A percentile compares a stretch with the other conserved stretches of the same genome.
phyloP scores from a whole-genome alignment of 441 rosid genomes.

The Breynia disticha region DNA sequence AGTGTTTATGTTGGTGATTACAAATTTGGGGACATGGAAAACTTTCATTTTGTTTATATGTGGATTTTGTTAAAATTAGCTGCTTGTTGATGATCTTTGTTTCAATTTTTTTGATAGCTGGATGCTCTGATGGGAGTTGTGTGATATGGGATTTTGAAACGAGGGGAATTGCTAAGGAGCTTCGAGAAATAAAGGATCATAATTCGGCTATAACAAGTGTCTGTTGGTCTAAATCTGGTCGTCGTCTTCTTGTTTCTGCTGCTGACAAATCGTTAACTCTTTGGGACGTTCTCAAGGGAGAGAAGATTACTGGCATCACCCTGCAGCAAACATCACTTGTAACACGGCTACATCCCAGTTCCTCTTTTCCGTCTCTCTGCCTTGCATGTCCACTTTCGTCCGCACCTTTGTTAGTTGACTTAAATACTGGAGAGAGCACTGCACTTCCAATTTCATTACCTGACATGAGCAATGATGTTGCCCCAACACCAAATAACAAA shows the following conservation, averaged over 20 bases:
- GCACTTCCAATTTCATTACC: conserved; percentile 57
- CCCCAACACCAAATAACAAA: conserved; percentile 58
- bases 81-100: background rate
- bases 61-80: conserved; percentile 3
- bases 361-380: conserved; percentile 65
- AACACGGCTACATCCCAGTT: conserved; percentile 82
- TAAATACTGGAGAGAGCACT: conserved; percentile 47
- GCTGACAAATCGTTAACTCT: conserved; percentile 87
- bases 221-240: conserved; percentile 92
- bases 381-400: conserved; percentile 89
- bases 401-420: conserved; percentile 86
- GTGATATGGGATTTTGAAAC: conserved; percentile 98
- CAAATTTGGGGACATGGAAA: no score
- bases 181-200: conserved; percentile 62
- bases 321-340: conserved; percentile 75
- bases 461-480: conserved; percentile 45
- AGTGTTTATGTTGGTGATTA: no score
- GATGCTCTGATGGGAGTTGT: conserved; percentile 89
- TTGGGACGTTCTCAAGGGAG: conserved; percentile 77
- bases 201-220: conserved; percentile 80
- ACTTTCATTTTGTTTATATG: no score
- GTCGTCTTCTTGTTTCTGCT: conserved; percentile 80
- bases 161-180: conserved; percentile 83
- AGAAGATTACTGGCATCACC: conserved; percentile 48
- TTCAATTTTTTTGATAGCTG: conserved; percentile 42